These are phyloP conservation scores for Saksenaea oblongispora DNA, from an alignment of 371 early-diverging fungal species.

Conservation along the genomic window DNA sequence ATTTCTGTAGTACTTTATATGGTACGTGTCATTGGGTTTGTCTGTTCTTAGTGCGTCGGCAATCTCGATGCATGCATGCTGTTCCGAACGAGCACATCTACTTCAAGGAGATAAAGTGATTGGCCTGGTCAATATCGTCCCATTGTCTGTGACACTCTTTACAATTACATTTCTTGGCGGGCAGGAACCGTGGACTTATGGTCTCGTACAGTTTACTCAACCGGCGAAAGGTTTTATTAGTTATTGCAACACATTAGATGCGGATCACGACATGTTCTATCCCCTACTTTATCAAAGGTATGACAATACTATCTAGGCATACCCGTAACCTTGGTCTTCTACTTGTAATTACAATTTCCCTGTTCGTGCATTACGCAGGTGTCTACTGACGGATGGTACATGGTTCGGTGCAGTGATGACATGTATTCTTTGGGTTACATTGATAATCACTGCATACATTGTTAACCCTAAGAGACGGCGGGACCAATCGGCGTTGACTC, in stretches of 20 bases:
- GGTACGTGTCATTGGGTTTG: constrained; percentile 26
- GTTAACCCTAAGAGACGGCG: background rate
- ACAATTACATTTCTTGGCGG: constrained; percentile 21
- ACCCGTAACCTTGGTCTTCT: background rate
- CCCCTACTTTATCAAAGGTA: constrained; percentile 43
- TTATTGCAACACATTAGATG: constrained; percentile 28
- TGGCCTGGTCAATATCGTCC: constrained; percentile 23
- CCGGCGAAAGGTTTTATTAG: constrained; percentile 38
- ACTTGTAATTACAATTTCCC: background rate
- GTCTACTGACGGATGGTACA: constrained; percentile 8
- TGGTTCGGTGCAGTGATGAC: constrained; percentile 1
- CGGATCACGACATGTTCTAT: constrained; percentile 25
- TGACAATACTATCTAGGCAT: background rate
- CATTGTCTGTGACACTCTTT: constrained; percentile 11
- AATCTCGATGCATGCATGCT: constrained; percentile 31
- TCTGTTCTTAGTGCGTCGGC: constrained; percentile 25
- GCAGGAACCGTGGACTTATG: constrained; percentile 45
- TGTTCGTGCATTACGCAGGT: constrained; percentile 5
- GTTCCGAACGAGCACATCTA: constrained; percentile 30
- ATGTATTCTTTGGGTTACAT: constrained; percentile 6
- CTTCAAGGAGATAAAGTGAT: constrained; percentile 33
- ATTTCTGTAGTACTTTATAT: constrained; percentile 28
- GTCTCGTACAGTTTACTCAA: constrained; percentile 28
- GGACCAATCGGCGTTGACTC: background rate
- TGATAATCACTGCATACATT: background rate